Conservation (phyloP, 371 early-diverging fungal genomes). For the Mortierella sp. region DNA sequence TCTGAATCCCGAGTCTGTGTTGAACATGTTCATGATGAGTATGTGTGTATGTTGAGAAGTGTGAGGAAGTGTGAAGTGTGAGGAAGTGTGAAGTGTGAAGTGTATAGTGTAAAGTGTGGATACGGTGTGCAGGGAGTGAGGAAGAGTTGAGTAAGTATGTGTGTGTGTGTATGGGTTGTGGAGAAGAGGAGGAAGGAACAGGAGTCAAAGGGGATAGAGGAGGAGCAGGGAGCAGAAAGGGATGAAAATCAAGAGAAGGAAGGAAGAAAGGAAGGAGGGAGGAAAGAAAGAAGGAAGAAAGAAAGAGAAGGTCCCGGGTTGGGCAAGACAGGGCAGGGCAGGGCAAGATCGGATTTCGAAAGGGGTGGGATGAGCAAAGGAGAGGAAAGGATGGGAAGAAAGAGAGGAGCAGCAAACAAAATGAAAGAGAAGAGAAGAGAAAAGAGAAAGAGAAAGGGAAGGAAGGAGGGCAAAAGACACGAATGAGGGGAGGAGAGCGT, state of each 20-base stretch:
- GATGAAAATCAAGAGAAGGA: not conserved
- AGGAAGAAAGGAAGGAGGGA: not conserved
- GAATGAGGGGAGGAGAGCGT: not conserved
- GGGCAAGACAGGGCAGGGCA: slow-evolving; percentile 8
- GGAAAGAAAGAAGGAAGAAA: not conserved
- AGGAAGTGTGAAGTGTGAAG: too few species aligned
- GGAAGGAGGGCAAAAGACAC: slow-evolving; percentile 2
- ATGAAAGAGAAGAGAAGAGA: not conserved
- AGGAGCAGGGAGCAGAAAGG: not conserved
- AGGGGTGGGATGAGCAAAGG: not conserved
- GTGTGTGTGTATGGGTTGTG: not conserved
- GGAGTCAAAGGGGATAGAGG: not conserved
- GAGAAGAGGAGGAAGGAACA: not conserved
- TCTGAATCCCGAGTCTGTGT: slow-evolving; percentile 55
- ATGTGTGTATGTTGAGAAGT: not conserved
- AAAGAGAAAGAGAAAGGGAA: not conserved
- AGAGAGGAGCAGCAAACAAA: not conserved
- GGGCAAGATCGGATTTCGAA: not conserved
- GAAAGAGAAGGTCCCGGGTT: not conserved
- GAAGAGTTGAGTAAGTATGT: not conserved
- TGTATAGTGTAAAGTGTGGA: too few species aligned
- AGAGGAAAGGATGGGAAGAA: not conserved
- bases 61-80: too few species aligned
- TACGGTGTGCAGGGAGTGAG: too few species aligned
- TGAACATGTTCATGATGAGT: slow-evolving; percentile 50